Conservation (phyloP, 2,329 filamentous ascomycete genomes). For the Byssochlamys sp. region DNA sequence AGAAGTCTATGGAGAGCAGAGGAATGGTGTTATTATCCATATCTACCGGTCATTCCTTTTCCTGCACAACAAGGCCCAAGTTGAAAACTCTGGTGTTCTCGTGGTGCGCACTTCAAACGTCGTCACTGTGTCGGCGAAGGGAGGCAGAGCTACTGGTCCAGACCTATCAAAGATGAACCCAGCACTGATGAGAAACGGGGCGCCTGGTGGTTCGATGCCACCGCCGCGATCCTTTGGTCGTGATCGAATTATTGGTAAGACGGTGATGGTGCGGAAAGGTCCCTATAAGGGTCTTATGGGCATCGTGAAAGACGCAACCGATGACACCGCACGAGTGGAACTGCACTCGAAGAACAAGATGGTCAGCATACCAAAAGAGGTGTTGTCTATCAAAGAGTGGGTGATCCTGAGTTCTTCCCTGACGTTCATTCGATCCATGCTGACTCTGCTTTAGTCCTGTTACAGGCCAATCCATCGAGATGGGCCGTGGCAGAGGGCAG, state of each 20-base stretch:
- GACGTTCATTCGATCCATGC: constrained; percentile 5
- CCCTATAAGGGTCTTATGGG: constrained; percentile 86
- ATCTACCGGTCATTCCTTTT: constrained; percentile 91
- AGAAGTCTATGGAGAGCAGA: constrained; percentile 74
- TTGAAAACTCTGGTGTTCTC: constrained; percentile 82
- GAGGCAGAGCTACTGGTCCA: constrained; percentile 64
- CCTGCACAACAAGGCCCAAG: constrained; percentile 70
- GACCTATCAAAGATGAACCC: constrained; percentile 90
- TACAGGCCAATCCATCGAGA: constrained; percentile 69
- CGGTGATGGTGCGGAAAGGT: constrained; percentile 76
- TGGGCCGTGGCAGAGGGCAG: constrained; percentile 43
- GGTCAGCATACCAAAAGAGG: constrained; percentile 70
- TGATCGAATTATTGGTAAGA: constrained; percentile 80
- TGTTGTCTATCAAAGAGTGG: constrained; percentile 77
- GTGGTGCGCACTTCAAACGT: constrained; percentile 79
- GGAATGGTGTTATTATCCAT: constrained; percentile 81
- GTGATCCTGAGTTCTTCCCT: constrained; percentile 12
- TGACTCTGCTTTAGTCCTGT: constrained; percentile 35
- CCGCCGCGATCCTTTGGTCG: constrained; percentile 66
- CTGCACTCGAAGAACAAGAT: constrained; percentile 90
- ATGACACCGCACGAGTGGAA: constrained; percentile 76
- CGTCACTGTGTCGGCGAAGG: constrained; percentile 85
- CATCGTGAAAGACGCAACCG: constrained; percentile 90
- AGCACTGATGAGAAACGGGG: constrained; percentile 62
- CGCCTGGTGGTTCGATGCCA: constrained; percentile 48